Evolutionary conservation across 768 basidiomycete species (phyloP), one percentile per base, ranked within the genome.

Genomic region (Hypholoma fasciculare): DNA sequence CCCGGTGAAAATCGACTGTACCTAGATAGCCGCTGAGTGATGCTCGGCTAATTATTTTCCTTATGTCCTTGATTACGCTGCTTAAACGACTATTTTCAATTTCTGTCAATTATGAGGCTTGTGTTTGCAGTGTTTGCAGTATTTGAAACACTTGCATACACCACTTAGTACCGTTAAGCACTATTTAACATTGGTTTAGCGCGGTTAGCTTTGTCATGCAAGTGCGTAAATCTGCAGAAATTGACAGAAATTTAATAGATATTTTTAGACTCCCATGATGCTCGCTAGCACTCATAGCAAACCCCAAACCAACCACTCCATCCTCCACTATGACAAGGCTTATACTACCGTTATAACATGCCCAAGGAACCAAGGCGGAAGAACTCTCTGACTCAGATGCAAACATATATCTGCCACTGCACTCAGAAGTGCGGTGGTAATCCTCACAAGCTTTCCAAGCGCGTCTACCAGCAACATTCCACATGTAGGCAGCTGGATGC

Each of bases 31-130:
- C 11, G 14, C 52, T 27, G 19, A 42, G 17, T 42, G 6, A 53
- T 42, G 52, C 52, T 23, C 39, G 40, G 52, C 52, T 39, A 53
- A 53, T 53, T 53, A 20, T 53, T 53, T 53, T 53, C 14, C 37
- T 27, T 16, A n/a, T 52, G 34, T 52, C 34, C 50, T 52, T 52
- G 52, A 53, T 53, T 40, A n/a, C 52, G 23, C 52, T 53, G 52
- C 37, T 53, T 53, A 38, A 42, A 52, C 3, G n/a, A 38, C 36
- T 8, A 7, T 52, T 39, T 38, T 37, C 13, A 19, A 52, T 52
- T 52, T 52, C 12, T 40, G 19, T 52, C 34, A 13, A 52, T 52
- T 52, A 39, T 4, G 36, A 52, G 39, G 39, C 40, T n/a, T 53
- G 52, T 53, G 52, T 53, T 17, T 26, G 52, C 20, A 36, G 52